Evolutionary conservation across 2,329 filamentous ascomycete species (phyloP).

Genomic region (Neurospora sp.): DNA sequence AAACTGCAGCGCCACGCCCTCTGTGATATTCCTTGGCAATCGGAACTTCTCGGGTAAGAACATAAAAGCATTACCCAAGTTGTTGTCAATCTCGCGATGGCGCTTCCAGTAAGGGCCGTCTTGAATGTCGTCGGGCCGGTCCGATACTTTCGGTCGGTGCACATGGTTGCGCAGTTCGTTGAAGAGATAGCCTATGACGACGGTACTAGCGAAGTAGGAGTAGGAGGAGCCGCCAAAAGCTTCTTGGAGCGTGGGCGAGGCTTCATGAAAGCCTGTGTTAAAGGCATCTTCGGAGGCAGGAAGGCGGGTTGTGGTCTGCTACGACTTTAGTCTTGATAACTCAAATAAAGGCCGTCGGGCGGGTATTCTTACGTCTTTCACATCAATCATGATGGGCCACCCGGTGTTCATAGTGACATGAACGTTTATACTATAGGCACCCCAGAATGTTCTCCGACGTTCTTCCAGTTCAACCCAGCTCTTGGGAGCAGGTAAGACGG

Average conservation of each 20-base stretch:
- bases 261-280: conserved; percentile 51
- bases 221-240: conserved; percentile 53
- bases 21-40: conserved; percentile 55
- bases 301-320: conserved; percentile 57
- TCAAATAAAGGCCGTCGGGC: background rate
- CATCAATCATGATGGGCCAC: conserved; percentile 75
- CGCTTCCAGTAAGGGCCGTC: conserved; percentile 77
- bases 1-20: conserved; percentile 67
- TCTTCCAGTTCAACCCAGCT: conserved; percentile 74
- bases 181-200: conserved; percentile 69
- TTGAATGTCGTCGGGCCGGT: conserved; percentile 62
- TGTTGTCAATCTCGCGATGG: conserved; percentile 73
- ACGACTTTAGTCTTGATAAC: conserved; percentile 5
- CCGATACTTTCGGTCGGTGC: conserved; percentile 58
- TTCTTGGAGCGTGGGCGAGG: conserved; percentile 52
- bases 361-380: conserved; percentile 44
- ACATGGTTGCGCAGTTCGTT: conserved; percentile 73
- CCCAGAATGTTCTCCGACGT: conserved; percentile 77
- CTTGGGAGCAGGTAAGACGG: conserved; percentile 59
- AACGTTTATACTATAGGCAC: conserved; percentile 69
- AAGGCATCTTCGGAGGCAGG: conserved; percentile 73
- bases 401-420: conserved; percentile 84
- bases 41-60: conserved; percentile 66
- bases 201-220: conserved; percentile 61
- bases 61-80: conserved; percentile 67